Conservation (phyloP, 1,139 yeast genomes). For the Yamadazyma conglobata region DNA sequence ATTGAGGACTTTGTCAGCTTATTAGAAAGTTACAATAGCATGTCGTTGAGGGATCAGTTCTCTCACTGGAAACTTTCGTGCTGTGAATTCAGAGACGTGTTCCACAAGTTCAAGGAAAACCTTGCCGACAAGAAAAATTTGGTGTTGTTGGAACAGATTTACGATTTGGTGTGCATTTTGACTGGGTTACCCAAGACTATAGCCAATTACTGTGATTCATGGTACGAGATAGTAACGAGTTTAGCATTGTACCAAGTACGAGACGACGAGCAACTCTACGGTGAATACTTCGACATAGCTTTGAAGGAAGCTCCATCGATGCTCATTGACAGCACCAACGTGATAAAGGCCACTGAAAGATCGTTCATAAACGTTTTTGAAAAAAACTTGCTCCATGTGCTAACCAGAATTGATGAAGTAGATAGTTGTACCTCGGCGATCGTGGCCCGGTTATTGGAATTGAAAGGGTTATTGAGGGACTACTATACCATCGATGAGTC, state of each 20-base stretch:
- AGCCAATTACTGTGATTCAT: constrained; percentile 44
- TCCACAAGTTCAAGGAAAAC: constrained; percentile 21
- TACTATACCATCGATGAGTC: constrained; percentile 32
- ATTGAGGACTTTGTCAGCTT: constrained; percentile 47
- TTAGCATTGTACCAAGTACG: constrained; percentile 59
- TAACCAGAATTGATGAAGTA: constrained; percentile 57
- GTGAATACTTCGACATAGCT: constrained; percentile 33
- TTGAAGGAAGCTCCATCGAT: constrained; percentile 33
- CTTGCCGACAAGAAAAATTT: constrained; percentile 19
- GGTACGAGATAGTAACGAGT: constrained; percentile 73
- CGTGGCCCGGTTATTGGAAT: constrained; percentile 59
- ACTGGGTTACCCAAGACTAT: constrained; percentile 57
- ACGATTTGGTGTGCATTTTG: constrained; percentile 41
- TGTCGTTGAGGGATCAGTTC: constrained; percentile 42
- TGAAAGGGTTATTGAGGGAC: constrained; percentile 54
- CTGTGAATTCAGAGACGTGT: constrained; percentile 48
- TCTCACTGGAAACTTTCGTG: constrained; percentile 49
- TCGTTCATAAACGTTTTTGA: constrained; percentile 58
- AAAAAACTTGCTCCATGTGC: constrained; percentile 55
- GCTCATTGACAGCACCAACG: constrained; percentile 20
- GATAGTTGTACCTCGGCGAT: constrained; percentile 70
- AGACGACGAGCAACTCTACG: constrained; percentile 32
- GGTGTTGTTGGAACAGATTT: constrained; percentile 37
- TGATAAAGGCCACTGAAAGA: constrained; percentile 46
- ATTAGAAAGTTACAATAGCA: constrained; percentile 37